phyloP scores from a whole-genome alignment of 441 rosid species.

The Adansonia grandidieri region DNA sequence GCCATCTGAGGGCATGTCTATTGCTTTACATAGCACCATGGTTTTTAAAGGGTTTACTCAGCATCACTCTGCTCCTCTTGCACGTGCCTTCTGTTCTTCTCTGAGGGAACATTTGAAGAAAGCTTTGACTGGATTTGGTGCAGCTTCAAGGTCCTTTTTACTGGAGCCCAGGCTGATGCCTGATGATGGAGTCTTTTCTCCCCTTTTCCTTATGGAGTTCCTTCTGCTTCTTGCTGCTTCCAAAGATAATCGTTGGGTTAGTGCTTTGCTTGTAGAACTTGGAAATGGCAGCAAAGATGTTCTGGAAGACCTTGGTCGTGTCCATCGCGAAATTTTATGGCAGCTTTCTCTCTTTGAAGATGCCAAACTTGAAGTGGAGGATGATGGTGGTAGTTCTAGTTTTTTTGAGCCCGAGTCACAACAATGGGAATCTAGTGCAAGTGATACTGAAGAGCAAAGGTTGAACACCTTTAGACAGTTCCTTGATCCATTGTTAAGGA shows the following conservation, averaged over 20 bases:
- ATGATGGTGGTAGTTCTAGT: conserved; percentile 47
- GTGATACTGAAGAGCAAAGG: conserved; percentile 77
- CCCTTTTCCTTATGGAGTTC: conserved; percentile 93
- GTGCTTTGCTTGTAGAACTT: conserved; percentile 90
- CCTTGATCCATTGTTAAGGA: conserved; percentile 89
- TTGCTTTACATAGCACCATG: conserved; percentile 96
- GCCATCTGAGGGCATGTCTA: conserved; percentile 96
- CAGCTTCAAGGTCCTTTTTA: conserved; percentile 66
- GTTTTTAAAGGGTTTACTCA: conserved; percentile 98
- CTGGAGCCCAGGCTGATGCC: conserved; percentile 68
- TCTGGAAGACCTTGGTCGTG: conserved; percentile 78
- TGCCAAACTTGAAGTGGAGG: conserved; percentile 67
- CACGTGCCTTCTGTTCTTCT: conserved; percentile 85
- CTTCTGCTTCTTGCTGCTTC: conserved; percentile 95
- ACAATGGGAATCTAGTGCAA: conserved; percentile 47
- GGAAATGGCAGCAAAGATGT: conserved; percentile 87
- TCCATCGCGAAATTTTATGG: conserved; percentile 93
- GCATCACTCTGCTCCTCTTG: conserved; percentile 91
- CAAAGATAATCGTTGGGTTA: conserved; percentile 95
- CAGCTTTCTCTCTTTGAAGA: conserved; percentile 89
- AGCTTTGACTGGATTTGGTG: conserved; percentile 63
- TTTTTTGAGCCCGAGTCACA: conserved; percentile 54
- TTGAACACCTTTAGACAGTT: conserved; percentile 91
- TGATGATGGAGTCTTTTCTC: conserved; percentile 69
- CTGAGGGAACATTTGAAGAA: conserved; percentile 80